phyloP scores from a whole-genome alignment of 108 stramenopile genomes.

The Pseudonitzschia pungens region DNA sequence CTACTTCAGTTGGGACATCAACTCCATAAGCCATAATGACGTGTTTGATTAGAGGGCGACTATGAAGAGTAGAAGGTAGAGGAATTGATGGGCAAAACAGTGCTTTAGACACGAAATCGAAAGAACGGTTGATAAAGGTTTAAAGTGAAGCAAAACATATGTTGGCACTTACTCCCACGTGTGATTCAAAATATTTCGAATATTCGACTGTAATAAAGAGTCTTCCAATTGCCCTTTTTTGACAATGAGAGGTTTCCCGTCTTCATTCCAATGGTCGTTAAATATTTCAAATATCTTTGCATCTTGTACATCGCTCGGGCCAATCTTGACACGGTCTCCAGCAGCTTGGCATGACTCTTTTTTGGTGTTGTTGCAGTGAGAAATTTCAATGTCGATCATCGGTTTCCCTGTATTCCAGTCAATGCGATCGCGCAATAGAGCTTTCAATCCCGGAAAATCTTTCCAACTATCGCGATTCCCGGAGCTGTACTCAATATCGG shows the following conservation, averaged over 20 bases:
- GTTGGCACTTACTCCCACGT: slow-evolving; percentile 63
- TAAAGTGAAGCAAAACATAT: background rate
- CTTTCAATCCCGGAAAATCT: slow-evolving; percentile 62
- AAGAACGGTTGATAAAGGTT: background rate
- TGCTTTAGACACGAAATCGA: background rate
- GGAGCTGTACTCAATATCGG: slow-evolving; percentile 54
- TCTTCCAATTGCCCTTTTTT: slow-evolving; percentile 72
- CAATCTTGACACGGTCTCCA: slow-evolving; percentile 25
- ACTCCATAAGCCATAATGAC: slow-evolving; percentile 84
- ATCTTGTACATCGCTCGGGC: slow-evolving; percentile 53
- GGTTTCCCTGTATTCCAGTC: slow-evolving; percentile 77
- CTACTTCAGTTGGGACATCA: slow-evolving; percentile 82
- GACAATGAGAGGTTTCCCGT: slow-evolving; percentile 58
- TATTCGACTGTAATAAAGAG: slow-evolving; percentile 57
- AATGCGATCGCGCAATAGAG: slow-evolving; percentile 58
- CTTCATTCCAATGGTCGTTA: slow-evolving; percentile 69
- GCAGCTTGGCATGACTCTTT: slow-evolving; percentile 33
- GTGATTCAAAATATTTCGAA: slow-evolving; percentile 66
- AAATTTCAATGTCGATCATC: slow-evolving; percentile 59
- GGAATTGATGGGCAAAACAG: background rate
- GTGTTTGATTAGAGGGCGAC: slow-evolving; percentile 81
- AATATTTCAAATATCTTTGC: slow-evolving; percentile 68
- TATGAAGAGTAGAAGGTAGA: background rate
- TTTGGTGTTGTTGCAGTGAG: slow-evolving; percentile 44
- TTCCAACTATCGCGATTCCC: slow-evolving; percentile 66